These are phyloP conservation scores for Ambrosia artemisiifolia DNA, from an alignment of 129 eudicot species.

Conservation along the genomic window DNA sequence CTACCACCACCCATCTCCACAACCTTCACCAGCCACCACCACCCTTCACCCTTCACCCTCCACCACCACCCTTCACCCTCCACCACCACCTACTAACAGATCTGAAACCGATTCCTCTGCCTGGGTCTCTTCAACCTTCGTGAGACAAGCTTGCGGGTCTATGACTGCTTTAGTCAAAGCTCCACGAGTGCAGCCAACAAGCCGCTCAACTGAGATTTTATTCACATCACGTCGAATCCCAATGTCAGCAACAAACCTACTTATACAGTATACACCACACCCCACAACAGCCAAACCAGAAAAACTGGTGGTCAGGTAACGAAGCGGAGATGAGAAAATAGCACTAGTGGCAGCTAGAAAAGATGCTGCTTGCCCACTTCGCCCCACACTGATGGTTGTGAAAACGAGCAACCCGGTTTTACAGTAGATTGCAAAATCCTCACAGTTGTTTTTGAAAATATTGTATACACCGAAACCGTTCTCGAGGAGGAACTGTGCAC, in stretches of 20 bases:
- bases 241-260: conserved; percentile 71
- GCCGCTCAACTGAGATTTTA: conserved; percentile 73
- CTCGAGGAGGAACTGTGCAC: conserved; percentile 68
- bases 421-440: conserved; percentile 90
- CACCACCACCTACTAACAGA: no score
- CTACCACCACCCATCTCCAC: no score
- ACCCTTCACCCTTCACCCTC: no score
- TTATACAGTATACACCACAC: conserved; percentile 69
- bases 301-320: conserved; percentile 62
- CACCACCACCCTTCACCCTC: no score
- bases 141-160: conserved; percentile 18
- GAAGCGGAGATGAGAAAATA: conserved; percentile 70
- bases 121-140: conserved; percentile 16
- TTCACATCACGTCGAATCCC: conserved; percentile 81
- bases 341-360: conserved; percentile 75
- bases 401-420: conserved; percentile 75
- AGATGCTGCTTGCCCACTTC: conserved; percentile 83
- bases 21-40: no score
- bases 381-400: conserved; percentile 67
- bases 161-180: conserved; percentile 6
- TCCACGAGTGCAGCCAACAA: conserved; percentile 34
- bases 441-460: conserved; percentile 86
- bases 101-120: no score
- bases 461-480: conserved; percentile 89
- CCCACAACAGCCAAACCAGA: conserved; percentile 72